These are phyloP conservation scores for Coleophoma eucalyptorum DNA, from an alignment of 2,329 filamentous ascomycete species.

Conservation along the genomic window DNA sequence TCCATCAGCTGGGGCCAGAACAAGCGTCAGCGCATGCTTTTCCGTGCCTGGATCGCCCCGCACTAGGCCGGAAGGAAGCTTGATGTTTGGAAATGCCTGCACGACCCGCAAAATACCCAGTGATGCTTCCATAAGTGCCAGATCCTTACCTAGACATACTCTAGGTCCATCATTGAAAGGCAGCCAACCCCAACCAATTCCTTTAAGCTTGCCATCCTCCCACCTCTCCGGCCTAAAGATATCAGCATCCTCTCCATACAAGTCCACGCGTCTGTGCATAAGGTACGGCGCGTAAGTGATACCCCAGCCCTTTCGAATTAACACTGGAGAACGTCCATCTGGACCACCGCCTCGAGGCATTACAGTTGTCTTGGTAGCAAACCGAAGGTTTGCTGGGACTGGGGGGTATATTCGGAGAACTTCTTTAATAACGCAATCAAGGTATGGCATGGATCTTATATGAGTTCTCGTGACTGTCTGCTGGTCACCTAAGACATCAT, in stretches of 20 bases:
- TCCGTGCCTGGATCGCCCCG: too few relatives aligned
- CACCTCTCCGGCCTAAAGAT: conserved; percentile 75
- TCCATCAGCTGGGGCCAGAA: too few relatives aligned
- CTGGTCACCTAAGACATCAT: conserved; percentile 20
- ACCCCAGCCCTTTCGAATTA: conserved; percentile 16
- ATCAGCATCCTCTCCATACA: conserved; percentile 69
- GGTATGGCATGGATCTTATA: not conserved
- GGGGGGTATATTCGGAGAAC: conserved; percentile 22
- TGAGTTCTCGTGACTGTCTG: too few relatives aligned
- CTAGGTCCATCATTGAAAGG: conserved; percentile 69
- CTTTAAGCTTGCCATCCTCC: conserved; percentile 47
- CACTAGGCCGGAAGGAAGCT: too few relatives aligned
- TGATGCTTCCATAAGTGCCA: conserved; percentile 22
- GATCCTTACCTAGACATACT: conserved; percentile 58
- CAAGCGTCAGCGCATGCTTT: too few relatives aligned
- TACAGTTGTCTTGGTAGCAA: conserved; percentile 15
- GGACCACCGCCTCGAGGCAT: conserved; percentile 26
- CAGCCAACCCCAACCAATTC: conserved; percentile 62
- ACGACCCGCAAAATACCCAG: conserved; percentile 14
- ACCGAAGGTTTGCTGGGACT: conserved; percentile 21
- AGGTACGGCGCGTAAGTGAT: conserved; percentile 19
- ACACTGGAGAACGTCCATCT: conserved; percentile 21
- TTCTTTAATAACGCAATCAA: conserved; percentile 2
- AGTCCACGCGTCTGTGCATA: conserved; percentile 35
- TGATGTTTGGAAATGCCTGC: too few relatives aligned